Base-by-base conservation (phyloP, 139 green algal species). In the Trebouxia sp. region DNA sequence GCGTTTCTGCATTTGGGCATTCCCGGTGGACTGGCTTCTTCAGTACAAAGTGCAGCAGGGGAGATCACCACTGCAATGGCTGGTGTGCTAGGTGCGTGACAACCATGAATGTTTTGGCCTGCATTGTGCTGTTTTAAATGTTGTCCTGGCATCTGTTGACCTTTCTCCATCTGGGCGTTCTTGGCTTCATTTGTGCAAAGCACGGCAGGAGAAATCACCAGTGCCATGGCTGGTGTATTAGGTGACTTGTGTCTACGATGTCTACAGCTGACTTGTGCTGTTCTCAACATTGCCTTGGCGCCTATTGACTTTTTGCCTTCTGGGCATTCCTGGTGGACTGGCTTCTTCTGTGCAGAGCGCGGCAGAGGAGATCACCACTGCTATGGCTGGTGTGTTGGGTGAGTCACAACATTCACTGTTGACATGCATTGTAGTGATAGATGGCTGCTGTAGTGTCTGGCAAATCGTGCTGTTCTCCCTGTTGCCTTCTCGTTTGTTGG, bases 31-130 rank as follows among this genome's bases (percentile, higher is more conserved):
- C 30, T 88, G 28, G 88, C 89, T 82, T 77, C 89, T n/a, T 83
- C 83, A 6, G 35, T 89, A 0, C 86, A 92, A 56, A 78, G 66
- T 1, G 80, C 58, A 28, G 78, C 78, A 9, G 89, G 87, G 47
- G 88, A 92, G 22, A 84, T 91, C 72, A 92, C 83, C 30, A 91
- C 85, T 15, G 84, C 81, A 0, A 82, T 91, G 43, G 87, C 87
- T 20, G 78, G 83, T 74, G 8, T 78, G 42, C 58, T 85, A 35
- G 84, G 83, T 81, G 43, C 8, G 37, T 38, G 0, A 32, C 72
- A 6, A 0, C 20, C 74, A 1, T 70, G 51, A 22, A 48, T 9
- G 1, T 6, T 42, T 15, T 5, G 32, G 26, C 12, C 6, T 24
- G 6, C 4, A 32, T 38, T 35, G 8, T 12, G 12, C 24, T 51